Conservation (phyloP, 2,329 filamentous ascomycete genomes). For the Arthrinium puccinioides region DNA sequence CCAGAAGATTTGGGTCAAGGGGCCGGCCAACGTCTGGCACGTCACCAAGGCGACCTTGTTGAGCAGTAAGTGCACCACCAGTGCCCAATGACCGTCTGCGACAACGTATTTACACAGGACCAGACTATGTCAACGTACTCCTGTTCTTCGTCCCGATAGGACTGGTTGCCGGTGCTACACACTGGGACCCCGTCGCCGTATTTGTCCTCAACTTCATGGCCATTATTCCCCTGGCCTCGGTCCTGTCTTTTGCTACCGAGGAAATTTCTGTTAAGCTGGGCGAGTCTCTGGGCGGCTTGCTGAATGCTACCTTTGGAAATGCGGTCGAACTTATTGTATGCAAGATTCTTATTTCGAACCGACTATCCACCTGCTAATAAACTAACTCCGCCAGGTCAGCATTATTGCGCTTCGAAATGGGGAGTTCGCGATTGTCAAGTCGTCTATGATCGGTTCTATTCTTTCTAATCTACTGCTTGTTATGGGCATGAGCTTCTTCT, state of each 20-base stretch:
- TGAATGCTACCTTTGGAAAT: slow-evolving; percentile 75
- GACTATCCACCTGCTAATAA: slow-evolving; percentile 5
- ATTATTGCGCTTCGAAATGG: slow-evolving; percentile 80
- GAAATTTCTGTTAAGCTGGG: slow-evolving; percentile 67
- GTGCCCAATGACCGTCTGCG: slow-evolving; percentile 1
- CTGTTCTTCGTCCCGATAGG: slow-evolving; percentile 70
- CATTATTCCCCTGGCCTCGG: slow-evolving; percentile 67
- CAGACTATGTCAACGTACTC: slow-evolving; percentile 60
- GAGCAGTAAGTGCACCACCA: slow-evolving; percentile 41
- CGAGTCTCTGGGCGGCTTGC: slow-evolving; percentile 64
- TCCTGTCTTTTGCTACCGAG: slow-evolving; percentile 72
- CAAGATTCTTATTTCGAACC: slow-evolving; percentile 11
- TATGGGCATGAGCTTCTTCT: slow-evolving; percentile 72
- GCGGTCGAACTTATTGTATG: slow-evolving; percentile 71
- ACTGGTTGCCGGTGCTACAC: slow-evolving; percentile 55
- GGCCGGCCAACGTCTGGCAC: slow-evolving; percentile 44
- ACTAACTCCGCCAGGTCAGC: slow-evolving; percentile 57
- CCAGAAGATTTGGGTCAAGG: slow-evolving; percentile 35
- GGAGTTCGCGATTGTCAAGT: slow-evolving; percentile 94
- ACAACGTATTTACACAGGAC: slow-evolving; percentile 7
- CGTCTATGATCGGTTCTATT: slow-evolving; percentile 94
- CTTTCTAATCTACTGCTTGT: slow-evolving; percentile 90
- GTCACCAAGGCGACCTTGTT: slow-evolving; percentile 49
- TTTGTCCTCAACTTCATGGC: slow-evolving; percentile 77
- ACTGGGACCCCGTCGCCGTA: slow-evolving; percentile 59